Evolutionary conservation across 345 rosid species (phyloP).

Genomic region (Aurinia saxatilis): DNA sequence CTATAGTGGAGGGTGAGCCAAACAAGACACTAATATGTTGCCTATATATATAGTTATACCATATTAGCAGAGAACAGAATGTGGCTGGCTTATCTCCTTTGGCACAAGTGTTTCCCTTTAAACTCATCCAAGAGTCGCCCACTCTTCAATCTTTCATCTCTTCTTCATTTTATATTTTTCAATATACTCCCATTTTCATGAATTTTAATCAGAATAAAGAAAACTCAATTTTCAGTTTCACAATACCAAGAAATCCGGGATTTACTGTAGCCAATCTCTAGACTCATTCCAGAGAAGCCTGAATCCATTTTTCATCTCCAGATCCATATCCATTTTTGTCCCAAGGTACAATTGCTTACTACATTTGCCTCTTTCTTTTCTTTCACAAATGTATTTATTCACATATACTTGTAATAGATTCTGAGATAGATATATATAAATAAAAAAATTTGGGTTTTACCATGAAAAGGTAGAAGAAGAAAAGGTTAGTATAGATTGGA

Average conservation of each 20-base stretch:
- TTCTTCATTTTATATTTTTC: background rate
- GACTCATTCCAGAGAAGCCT: slow-evolving; percentile 2
- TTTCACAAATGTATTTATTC: background rate
- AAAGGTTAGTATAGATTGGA: background rate
- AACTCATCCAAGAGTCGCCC: slow-evolving; percentile 13
- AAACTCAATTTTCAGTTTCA: background rate
- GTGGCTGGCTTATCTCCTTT: slow-evolving; percentile 24
- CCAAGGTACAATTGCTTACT: background rate
- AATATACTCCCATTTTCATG: background rate
- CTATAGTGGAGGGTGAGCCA: slow-evolving; percentile 18
- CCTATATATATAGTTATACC: slow-evolving; percentile 9
- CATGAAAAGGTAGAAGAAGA: slow-evolving; percentile 12
- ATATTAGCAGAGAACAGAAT: slow-evolving; percentile 8
- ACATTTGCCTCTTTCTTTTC: background rate
- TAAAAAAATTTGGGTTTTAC: background rate
- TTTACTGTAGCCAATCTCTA: background rate
- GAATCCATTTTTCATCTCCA: too few relatives aligned
- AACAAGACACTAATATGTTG: slow-evolving; percentile 1
- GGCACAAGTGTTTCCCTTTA: background rate
- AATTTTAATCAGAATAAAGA: background rate
- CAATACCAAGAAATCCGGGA: background rate
- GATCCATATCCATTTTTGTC: slow-evolving; percentile 9
- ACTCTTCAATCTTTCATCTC: slow-evolving; percentile 7
- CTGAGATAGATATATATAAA: too few relatives aligned
- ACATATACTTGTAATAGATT: too few relatives aligned